Percentiles rank a stretch among this genome's conserved stretches.
Conservation (phyloP, 345 rosid species). For the Eucalyptus grandis region DNA sequence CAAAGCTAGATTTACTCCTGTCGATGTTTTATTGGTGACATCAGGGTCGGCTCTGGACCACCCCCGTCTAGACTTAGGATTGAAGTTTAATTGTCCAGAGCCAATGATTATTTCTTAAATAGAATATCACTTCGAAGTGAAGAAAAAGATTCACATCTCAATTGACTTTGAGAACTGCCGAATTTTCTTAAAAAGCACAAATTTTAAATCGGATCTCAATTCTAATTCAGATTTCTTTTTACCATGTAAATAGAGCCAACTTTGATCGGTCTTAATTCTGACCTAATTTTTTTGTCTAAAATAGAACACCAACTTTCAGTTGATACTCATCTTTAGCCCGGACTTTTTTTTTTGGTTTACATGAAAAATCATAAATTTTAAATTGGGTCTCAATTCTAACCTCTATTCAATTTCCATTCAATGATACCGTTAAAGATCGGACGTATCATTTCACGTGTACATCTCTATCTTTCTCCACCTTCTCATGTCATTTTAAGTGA, state of each 20-base stretch:
- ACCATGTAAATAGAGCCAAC: background rate
- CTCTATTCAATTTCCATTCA: background rate
- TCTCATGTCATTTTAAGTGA: rapidly evolving
- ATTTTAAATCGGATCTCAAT: background rate
- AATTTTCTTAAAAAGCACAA: background rate
- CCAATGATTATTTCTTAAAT: background rate
- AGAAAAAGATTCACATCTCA: background rate
- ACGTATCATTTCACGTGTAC: rapidly evolving
- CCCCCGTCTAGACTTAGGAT: background rate
- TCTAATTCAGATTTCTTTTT: background rate
- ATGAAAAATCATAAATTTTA: too few species aligned
- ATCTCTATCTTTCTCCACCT: background rate
- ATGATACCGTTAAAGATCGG: rapidly evolving
- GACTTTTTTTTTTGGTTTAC: background rate
- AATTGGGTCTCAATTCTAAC: background rate
- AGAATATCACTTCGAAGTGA: background rate
- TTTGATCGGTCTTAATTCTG: background rate
- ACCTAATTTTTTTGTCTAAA: background rate
- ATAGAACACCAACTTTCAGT: background rate
- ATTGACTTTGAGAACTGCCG: background rate
- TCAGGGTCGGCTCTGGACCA: background rate
- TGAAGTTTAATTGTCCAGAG: background rate
- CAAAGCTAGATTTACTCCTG: background rate
- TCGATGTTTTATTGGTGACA: background rate
- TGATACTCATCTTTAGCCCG: rapidly evolving